Base-by-base conservation (phyloP, 176 grass and related monocot species). In the Aegilops longissima region DNA sequence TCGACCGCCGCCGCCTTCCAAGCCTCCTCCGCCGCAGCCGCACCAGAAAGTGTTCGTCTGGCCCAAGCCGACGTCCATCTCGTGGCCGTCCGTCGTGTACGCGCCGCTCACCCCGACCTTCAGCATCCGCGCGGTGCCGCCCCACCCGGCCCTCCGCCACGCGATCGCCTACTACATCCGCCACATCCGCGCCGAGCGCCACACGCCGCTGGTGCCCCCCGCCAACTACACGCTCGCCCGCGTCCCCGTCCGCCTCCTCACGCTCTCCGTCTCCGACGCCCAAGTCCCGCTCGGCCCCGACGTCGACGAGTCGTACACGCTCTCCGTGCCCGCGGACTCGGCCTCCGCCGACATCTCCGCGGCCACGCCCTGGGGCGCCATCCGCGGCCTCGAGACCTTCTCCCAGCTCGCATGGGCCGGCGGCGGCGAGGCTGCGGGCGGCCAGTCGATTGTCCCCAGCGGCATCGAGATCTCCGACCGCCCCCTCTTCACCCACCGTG, bases 361-460 rank as follows among this genome's bases (percentile, higher is more conserved):
- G 70, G 79, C 88, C 75, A 95, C 90, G 56, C 29, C 84, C 1
- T 98, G 96, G 96, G 96, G 93, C 56, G 88, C 84, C 83, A 94
- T 98, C 81, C 91, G 93, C 25, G 93, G 90, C 12, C 92, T 98
- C 78, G 93, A 98, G 75, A 98, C 96, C 5, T 88, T 98, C 84
- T 92, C 93, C 65, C 93, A 98, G 92, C 84, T 98, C 58, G 66
- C 78, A 1, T 93, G 85, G 87, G 82, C 42, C 3, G 79, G 72
- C 34, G 64, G 77, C 73, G 82, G 17, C 74, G 27, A 70, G 17
- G 76, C 25, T 10, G 25, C 67, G 24, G 86, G 64, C 54, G 65
- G 80, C 44, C 86, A 85, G 54, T 61, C 86, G 1, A 63, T 90
- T 5, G 66, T 96, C 33, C 83, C 90, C 64, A 82, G 78, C 40